phyloP scores from a whole-genome alignment of 805 yeast genomes.

The Starmerella bacillaris region DNA sequence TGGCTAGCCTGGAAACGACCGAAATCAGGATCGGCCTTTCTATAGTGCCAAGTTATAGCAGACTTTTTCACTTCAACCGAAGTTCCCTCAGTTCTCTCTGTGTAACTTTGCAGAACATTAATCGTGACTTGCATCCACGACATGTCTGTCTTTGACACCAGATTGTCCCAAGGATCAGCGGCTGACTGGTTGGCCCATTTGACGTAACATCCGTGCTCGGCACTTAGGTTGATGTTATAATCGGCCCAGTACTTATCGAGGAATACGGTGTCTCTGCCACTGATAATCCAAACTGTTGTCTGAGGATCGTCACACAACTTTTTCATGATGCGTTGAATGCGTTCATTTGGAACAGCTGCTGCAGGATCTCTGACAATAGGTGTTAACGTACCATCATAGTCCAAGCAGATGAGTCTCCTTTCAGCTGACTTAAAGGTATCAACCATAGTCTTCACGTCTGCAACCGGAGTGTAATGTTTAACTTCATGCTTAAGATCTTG shows the following conservation, averaged over 20 bases:
- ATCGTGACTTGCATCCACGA: constrained; percentile 80
- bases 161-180: constrained; percentile 52
- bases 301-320: constrained; percentile 52
- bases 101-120: constrained; percentile 51
- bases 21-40: constrained; percentile 83
- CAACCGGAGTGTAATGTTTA: constrained; percentile 56
- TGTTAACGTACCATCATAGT: constrained; percentile 93
- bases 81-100: constrained; percentile 83
- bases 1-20: constrained; percentile 74
- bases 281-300: constrained; percentile 84
- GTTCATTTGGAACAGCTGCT: constrained; percentile 87
- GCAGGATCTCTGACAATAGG: constrained; percentile 94
- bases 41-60: constrained; percentile 94
- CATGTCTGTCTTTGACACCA: constrained; percentile 74
- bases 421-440: constrained; percentile 41
- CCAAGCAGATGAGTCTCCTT: constrained; percentile 70
- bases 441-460: constrained; percentile 51
- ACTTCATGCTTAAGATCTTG: constrained; percentile 26
- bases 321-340: constrained; percentile 41
- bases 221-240: constrained; percentile 59
- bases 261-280: constrained; percentile 86
- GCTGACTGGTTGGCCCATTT: constrained; percentile 38
- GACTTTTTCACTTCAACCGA: constrained; percentile 74
- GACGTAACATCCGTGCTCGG: constrained; percentile 95
- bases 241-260: constrained; percentile 77